Percentiles rank a stretch among this genome's conserved stretches.
Conservation (phyloP, 2,329 filamentous ascomycete species). For the Penicillium janthinellum region DNA sequence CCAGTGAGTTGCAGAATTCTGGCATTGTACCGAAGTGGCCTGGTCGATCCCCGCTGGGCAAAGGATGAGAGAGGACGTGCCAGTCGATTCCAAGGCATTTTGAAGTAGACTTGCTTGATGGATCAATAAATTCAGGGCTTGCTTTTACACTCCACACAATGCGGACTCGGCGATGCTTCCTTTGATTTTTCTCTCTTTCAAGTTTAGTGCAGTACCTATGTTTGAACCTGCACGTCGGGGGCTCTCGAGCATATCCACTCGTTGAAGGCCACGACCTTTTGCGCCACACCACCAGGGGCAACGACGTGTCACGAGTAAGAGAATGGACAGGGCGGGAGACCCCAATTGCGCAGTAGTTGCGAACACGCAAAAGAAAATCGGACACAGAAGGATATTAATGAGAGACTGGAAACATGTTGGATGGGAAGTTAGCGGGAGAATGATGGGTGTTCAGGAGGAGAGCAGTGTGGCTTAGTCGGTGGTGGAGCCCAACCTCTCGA, state of each 20-base stretch:
- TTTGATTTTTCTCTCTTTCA: neutral
- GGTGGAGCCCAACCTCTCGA: conserved; percentile 13
- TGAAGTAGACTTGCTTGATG: conserved; percentile 8
- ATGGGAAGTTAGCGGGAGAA: conserved; percentile 4
- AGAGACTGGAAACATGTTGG: conserved; percentile 13
- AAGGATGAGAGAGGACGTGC: conserved; percentile 24
- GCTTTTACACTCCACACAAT: neutral
- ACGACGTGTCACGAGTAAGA: conserved; percentile 17
- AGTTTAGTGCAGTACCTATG: neutral
- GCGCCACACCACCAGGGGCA: conserved; percentile 20
- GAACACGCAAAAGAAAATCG: conserved; percentile 5
- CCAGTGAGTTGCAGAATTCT: conserved; percentile 15
- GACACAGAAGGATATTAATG: conserved; percentile 16
- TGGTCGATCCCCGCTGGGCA: conserved; percentile 22
- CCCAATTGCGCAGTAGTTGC: conserved; percentile 6
- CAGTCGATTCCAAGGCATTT: conserved; percentile 32
- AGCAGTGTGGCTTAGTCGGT: conserved; percentile 21
- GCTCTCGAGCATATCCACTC: conserved; percentile 1
- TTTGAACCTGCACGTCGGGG: neutral
- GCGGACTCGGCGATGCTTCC: neutral
- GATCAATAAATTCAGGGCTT: conserved; percentile 1
- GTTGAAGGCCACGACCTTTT: conserved; percentile 3
- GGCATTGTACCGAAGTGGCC: conserved; percentile 13
- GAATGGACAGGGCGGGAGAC: conserved; percentile 12
- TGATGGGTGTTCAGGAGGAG: conserved; percentile 4